Evolutionary conservation across 2,329 filamentous ascomycete species (phyloP).

Genomic region (Magnaporthiopsis poae): DNA sequence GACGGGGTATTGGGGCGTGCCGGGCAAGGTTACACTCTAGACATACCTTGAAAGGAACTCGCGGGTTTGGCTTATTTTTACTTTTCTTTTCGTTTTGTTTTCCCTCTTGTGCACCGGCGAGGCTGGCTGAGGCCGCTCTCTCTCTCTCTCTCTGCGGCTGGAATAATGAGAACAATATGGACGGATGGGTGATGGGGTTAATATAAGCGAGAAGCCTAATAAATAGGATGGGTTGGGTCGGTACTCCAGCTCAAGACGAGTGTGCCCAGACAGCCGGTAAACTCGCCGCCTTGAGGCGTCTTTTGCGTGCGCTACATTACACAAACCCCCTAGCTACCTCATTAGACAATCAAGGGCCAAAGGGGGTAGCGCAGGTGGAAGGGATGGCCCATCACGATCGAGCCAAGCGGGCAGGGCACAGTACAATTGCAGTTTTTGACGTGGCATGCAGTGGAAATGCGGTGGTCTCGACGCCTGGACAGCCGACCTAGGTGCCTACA

Average conservation of each 20-base stretch:
- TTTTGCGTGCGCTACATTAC: not conserved
- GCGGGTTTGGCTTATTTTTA: not conserved
- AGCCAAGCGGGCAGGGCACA: not conserved
- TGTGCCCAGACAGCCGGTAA: not conserved
- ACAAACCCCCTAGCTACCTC: not conserved
- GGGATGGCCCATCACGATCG: not conserved
- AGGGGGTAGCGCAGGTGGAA: not conserved
- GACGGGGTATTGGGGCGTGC: no score
- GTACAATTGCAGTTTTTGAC: not conserved
- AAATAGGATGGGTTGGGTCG: not conserved
- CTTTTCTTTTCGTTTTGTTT: not conserved
- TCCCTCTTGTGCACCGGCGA: not conserved
- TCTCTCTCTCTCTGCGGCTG: not conserved
- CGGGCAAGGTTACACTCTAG: not conserved
- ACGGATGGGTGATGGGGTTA: not conserved
- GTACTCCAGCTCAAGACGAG: not conserved
- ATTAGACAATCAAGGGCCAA: slow-evolving; percentile 2
- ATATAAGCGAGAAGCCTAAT: not conserved
- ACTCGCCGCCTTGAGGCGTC: not conserved
- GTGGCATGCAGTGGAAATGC: not conserved
- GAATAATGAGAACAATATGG: not conserved
- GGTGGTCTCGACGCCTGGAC: not conserved
- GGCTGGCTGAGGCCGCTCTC: not conserved
- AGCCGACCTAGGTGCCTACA: not conserved
- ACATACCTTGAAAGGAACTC: not conserved